These are phyloP conservation scores for Teunomyces funiuensis DNA, from an alignment of 805 yeast genomes.

Conservation along the genomic window DNA sequence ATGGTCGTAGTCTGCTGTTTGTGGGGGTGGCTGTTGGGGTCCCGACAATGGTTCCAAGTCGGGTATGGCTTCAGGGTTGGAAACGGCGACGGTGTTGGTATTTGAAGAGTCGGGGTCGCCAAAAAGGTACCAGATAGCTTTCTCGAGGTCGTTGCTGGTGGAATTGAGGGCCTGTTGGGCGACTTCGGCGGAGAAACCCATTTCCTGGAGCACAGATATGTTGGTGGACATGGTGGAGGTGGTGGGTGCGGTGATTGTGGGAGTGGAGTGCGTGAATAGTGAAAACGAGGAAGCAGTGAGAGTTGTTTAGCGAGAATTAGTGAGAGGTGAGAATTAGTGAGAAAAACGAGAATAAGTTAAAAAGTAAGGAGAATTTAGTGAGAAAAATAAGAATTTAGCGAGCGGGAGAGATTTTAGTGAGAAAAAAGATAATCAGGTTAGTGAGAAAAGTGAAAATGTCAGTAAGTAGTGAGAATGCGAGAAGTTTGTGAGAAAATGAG, in stretches of 20 bases:
- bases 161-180: constrained; percentile 37
- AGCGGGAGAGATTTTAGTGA: no score
- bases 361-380: background rate
- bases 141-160: constrained; percentile 29
- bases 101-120: constrained; percentile 18
- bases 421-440: no score
- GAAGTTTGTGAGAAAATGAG: no score
- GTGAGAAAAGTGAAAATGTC: no score
- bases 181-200: constrained; percentile 42
- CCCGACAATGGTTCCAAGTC: constrained; percentile 12
- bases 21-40: background rate
- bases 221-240: constrained; percentile 10
- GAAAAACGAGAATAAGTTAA: background rate
- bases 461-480: no score
- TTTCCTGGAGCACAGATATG: constrained; percentile 24
- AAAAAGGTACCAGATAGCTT: constrained; percentile 38
- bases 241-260: background rate
- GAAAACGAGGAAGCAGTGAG: background rate
- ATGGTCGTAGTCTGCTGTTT: background rate
- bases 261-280: background rate
- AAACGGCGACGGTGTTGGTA: constrained; percentile 23
- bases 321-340: background rate
- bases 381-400: no score
- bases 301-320: background rate
- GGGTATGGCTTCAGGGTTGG: constrained; percentile 35